phyloP scores from a whole-genome alignment of 2,329 filamentous ascomycete species.

The Shiraia sp. region DNA sequence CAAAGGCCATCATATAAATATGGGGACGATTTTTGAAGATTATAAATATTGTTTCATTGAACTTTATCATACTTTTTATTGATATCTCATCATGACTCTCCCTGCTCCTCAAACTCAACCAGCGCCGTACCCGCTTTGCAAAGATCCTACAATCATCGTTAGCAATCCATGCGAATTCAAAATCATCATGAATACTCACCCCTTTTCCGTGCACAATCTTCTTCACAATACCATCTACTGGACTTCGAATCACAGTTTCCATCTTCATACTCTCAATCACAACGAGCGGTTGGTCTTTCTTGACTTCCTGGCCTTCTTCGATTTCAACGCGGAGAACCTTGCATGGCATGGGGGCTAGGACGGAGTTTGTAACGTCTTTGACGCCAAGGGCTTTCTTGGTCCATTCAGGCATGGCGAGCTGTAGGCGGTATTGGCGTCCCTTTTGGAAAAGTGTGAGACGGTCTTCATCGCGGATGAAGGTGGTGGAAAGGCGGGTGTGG shows the following conservation, averaged over 20 bases:
- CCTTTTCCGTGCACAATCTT: constrained; percentile 55
- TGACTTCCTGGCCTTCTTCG: constrained; percentile 76
- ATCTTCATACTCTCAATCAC: constrained; percentile 64
- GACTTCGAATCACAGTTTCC: constrained; percentile 59
- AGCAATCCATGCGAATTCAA: too few relatives aligned
- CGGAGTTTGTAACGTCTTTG: constrained; percentile 79
- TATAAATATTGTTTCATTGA: too few relatives aligned
- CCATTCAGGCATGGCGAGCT: constrained; percentile 69
- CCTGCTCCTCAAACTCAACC: constrained; percentile 33
- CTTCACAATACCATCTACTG: constrained; percentile 52
- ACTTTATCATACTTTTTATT: too few relatives aligned
- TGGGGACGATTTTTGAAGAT: too few relatives aligned
- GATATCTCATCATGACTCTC: constrained; percentile 5
- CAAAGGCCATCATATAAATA: too few relatives aligned
- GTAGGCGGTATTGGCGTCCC: constrained; percentile 61
- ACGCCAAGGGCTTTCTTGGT: constrained; percentile 83
- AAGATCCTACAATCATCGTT: too few relatives aligned
- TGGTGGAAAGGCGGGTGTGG: constrained; percentile 76
- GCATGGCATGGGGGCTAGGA: constrained; percentile 94
- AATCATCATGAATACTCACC: too few relatives aligned
- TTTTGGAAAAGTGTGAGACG: constrained; percentile 78
- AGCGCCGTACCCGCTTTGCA: constrained; percentile 53
- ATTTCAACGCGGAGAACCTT: constrained; percentile 93
- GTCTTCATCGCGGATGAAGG: constrained; percentile 67
- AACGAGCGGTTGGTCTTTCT: constrained; percentile 83